Evolutionary conservation across 495 filamentous ascomycete species (phyloP).

Genomic region (Aspergillus hancockii): DNA sequence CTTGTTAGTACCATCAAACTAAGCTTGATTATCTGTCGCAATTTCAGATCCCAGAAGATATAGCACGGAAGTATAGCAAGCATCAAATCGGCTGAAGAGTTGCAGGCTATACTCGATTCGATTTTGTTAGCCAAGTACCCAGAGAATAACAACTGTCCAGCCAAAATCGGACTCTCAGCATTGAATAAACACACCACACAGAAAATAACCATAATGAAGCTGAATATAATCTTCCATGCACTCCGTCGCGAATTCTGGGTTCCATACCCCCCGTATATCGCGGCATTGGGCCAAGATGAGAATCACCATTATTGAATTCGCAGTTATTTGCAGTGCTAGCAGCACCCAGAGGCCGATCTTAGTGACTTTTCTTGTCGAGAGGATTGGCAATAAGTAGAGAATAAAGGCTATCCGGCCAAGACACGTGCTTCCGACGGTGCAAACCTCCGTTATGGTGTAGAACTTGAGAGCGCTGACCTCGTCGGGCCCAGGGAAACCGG

Average conservation of each 20-base stretch:
- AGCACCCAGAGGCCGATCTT: conserved; percentile 36
- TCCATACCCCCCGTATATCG: conserved; percentile 40
- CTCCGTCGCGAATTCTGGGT: conserved; percentile 22
- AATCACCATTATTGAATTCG: conserved; percentile 31
- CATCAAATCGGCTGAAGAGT: conserved; percentile 47
- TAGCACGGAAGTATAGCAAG: conserved; percentile 49
- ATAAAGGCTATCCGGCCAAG: conserved; percentile 41
- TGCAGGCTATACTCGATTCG: conserved; percentile 33
- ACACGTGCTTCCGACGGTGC: conserved; percentile 16
- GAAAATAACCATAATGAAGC: conserved; percentile 42
- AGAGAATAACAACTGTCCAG: too few species aligned
- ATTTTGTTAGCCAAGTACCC: too few species aligned
- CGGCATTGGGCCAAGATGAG: conserved; percentile 44
- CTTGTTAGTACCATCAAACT: conserved; percentile 46
- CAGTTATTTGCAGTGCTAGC: conserved; percentile 24
- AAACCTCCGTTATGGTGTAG: conserved; percentile 5
- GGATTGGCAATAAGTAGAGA: conserved; percentile 37
- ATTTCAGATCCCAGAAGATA: conserved; percentile 47
- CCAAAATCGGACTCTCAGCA: too few species aligned
- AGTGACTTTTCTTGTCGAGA: conserved; percentile 32
- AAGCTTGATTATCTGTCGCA: conserved; percentile 45
- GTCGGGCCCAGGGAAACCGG: too few species aligned
- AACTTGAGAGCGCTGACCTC: conserved; percentile 2
- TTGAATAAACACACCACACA: conserved; percentile 32
- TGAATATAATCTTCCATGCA: conserved; percentile 38